These are phyloP conservation scores for Turnera subulata DNA, from an alignment of 345 rosid genomes.

Conservation along the genomic window DNA sequence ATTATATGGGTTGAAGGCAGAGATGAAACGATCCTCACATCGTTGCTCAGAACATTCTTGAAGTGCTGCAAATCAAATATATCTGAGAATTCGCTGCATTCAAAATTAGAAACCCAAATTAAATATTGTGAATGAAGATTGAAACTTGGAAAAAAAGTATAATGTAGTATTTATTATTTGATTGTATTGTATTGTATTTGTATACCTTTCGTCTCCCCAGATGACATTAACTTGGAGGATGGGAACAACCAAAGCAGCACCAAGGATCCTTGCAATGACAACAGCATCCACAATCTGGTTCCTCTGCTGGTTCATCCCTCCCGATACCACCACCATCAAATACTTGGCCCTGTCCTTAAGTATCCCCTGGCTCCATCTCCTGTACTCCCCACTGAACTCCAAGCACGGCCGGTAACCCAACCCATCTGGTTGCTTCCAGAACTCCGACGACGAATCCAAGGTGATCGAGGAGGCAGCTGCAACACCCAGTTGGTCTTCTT, in stretches of 20 bases:
- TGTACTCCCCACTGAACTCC: conserved; percentile 49
- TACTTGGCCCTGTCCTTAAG: conserved; percentile 50
- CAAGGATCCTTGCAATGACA: conserved; percentile 91
- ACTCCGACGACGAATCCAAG: no score
- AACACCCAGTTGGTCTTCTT: conserved; percentile 2
- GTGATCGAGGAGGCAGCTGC: not conserved
- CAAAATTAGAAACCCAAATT: no score
- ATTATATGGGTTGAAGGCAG: conserved; percentile 75
- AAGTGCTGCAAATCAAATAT: conserved; percentile 89
- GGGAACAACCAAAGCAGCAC: conserved; percentile 94
- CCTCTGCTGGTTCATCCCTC: conserved; percentile 98
- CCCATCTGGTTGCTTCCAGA: conserved; percentile 98
- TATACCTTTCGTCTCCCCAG: conserved; percentile 98
- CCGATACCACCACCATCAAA: conserved; percentile 84
- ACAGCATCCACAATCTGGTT: conserved; percentile 98
- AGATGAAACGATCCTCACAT: conserved; percentile 79
- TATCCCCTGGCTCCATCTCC: conserved; percentile 39
- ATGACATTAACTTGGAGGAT: conserved; percentile 90
- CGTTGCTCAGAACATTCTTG: conserved; percentile 69
- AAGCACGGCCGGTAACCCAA: conserved; percentile 81
- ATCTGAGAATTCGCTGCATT: conserved; percentile 88
- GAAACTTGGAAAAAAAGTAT: no score
- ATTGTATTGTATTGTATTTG: no score
- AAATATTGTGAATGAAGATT: no score
- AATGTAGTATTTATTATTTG: no score